Conservation (phyloP, 768 basidiomycete genomes). For the Tulasnella sp. region DNA sequence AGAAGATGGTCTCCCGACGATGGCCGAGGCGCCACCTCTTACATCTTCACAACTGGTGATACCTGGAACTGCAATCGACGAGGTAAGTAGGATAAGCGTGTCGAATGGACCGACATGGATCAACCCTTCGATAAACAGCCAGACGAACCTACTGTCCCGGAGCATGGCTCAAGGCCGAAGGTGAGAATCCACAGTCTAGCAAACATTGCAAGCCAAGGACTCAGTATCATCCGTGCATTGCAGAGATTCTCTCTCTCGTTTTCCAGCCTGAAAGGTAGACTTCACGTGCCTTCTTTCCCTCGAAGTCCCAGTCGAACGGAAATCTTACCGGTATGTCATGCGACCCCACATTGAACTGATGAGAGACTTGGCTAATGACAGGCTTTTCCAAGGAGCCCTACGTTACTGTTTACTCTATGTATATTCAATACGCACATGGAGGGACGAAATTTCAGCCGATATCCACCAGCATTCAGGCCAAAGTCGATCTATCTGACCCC, state of each 20-base stretch:
- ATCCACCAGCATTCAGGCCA: neutral
- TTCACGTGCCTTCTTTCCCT: neutral
- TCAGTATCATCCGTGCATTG: neutral
- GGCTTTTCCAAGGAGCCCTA: neutral
- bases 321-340: neutral
- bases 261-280: neutral
- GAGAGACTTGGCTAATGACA: neutral
- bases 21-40: neutral
- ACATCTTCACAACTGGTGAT: neutral
- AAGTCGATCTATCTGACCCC: neutral
- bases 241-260: neutral
- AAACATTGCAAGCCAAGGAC: neutral
- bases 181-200: neutral
- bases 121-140: neutral
- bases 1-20: neutral
- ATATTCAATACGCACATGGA: constrained; percentile 2
- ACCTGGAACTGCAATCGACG: neutral
- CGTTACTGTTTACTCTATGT: neutral
- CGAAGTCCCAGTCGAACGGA: neutral
- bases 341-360: neutral
- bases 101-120: neutral
- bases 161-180: neutral
- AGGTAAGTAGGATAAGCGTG: neutral
- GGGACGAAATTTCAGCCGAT: neutral
- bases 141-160: neutral